These are phyloP conservation scores for Penicillium samsonianum DNA, from an alignment of 495 filamentous ascomycete species.

Conservation along the genomic window DNA sequence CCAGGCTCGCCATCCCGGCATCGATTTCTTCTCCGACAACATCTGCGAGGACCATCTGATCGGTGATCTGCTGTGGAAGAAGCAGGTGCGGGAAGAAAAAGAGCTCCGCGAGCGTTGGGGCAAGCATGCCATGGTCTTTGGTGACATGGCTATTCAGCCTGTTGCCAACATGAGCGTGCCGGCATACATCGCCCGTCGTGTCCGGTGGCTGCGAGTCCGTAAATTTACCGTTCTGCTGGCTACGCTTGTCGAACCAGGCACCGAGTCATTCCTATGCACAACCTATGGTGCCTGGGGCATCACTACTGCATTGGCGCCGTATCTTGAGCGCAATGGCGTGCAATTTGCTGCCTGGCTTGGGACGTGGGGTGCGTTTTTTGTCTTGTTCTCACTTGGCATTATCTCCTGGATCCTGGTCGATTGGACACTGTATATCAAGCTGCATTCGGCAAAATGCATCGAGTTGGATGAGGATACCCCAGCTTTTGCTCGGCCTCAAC, in stretches of 20 bases:
- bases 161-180: slow-evolving; percentile 75
- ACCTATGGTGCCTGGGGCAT: slow-evolving; percentile 75
- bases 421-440: slow-evolving; percentile 65
- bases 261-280: slow-evolving; percentile 84
- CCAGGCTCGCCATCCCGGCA: slow-evolving; percentile 56
- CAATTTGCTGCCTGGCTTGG: slow-evolving; percentile 38
- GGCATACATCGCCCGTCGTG: slow-evolving; percentile 79
- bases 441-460: slow-evolving; percentile 71
- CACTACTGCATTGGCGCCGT: slow-evolving; percentile 67
- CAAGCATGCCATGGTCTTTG: slow-evolving; percentile 82
- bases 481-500: slow-evolving; percentile 58
- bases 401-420: slow-evolving; percentile 73
- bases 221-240: slow-evolving; percentile 92
- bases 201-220: slow-evolving; percentile 88
- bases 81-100: slow-evolving; percentile 46
- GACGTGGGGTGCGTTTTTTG: slow-evolving; percentile 69
- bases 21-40: slow-evolving; percentile 91
- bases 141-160: slow-evolving; percentile 88
- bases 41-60: slow-evolving; percentile 99
- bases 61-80: slow-evolving; percentile 85
- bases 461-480: slow-evolving; percentile 74
- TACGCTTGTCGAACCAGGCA: slow-evolving; percentile 91
- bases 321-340: slow-evolving; percentile 54
- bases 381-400: slow-evolving; percentile 67
- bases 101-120: slow-evolving; percentile 51